Evolutionary conservation across 202 grass and related monocot genomes (phyloP).

Genomic region (Setaria viridis): DNA sequence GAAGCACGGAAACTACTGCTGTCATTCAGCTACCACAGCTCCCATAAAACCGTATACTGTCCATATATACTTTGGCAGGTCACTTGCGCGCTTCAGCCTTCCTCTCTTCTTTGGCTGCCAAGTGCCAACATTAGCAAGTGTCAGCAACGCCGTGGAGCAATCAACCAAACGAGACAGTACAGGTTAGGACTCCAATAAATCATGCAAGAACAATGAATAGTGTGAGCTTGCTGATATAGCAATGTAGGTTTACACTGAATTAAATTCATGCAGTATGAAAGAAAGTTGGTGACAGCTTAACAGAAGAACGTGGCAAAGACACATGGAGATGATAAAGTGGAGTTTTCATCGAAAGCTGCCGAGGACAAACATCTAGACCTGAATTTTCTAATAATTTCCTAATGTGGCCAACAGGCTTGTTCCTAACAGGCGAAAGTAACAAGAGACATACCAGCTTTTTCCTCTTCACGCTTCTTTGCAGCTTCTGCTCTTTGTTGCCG

Average conservation of each 20-base stretch:
- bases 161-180: not conserved
- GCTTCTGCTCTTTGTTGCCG: constrained; percentile 86
- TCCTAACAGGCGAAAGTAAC: not conserved
- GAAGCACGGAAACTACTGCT: not conserved
- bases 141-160: not conserved
- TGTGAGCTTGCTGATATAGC: not conserved
- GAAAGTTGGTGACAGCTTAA: not conserved
- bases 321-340: not conserved
- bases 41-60: not conserved
- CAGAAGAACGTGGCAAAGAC: not conserved
- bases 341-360: not conserved
- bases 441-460: constrained; percentile 78
- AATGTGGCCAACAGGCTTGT: not conserved
- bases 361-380: no score
- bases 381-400: not conserved
- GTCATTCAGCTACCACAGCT: not conserved
- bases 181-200: not conserved
- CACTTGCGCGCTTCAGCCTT: constrained; percentile 71
- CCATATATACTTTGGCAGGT: constrained; percentile 8
- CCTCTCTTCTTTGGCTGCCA: constrained; percentile 81
- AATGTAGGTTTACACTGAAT: not conserved
- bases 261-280: not conserved
- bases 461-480: constrained; percentile 88
- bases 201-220: no score
- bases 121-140: constrained; percentile 52